Evolutionary conservation across 345 rosid species (phyloP).

Genomic region (Lumnitzera littorea): DNA sequence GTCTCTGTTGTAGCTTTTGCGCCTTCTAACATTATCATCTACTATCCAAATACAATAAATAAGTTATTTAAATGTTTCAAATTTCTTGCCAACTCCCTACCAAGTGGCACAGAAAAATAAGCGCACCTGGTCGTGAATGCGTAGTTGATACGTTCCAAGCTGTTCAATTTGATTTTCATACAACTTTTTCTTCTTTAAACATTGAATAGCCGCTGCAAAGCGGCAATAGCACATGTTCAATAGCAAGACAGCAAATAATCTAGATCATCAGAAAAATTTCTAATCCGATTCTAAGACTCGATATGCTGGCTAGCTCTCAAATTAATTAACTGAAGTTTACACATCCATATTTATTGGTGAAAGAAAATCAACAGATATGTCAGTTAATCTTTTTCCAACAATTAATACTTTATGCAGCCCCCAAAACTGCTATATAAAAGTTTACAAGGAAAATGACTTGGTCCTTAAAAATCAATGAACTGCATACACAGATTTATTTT

Average conservation of each 20-base stretch:
- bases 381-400: no score
- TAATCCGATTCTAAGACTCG: no score
- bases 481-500: no score
- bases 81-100: not conserved
- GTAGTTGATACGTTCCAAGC: constrained; percentile 35
- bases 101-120: not conserved
- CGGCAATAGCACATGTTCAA: not conserved
- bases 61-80: not conserved
- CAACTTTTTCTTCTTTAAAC: constrained; percentile 38
- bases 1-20: constrained; percentile 47
- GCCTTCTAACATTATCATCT: constrained; percentile 45
- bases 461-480: no score
- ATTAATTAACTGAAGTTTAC: no score
- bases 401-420: no score
- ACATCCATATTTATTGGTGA: no score
- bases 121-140: constrained; percentile 38
- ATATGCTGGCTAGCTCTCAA: no score
- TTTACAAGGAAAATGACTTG: no score
- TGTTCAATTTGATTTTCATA: constrained; percentile 40
- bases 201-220: constrained; percentile 36
- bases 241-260: not conserved
- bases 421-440: no score
- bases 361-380: no score
- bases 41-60: not conserved
- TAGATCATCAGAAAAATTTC: no score